phyloP scores from a whole-genome alignment of 176 grass and related monocot species.

The Triticum timopheevii region DNA sequence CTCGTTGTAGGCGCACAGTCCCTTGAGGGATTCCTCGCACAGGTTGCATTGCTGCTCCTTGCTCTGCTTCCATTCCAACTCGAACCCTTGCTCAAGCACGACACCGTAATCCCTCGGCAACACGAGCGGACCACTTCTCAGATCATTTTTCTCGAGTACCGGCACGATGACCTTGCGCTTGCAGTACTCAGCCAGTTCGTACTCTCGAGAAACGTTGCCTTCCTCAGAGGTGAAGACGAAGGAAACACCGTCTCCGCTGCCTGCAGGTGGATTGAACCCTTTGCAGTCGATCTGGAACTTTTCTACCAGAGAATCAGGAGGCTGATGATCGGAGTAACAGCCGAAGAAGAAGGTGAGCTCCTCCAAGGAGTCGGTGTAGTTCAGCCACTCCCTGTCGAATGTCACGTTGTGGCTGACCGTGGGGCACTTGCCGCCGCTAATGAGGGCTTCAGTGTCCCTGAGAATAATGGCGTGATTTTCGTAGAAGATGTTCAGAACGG shows the following conservation, averaged over 20 bases:
- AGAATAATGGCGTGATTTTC: not conserved
- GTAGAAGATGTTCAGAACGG: not conserved
- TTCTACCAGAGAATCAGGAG: fast-evolving
- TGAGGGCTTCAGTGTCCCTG: not conserved
- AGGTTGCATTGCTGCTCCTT: fast-evolving
- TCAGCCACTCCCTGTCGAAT: not conserved
- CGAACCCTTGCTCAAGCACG: constrained; percentile 4
- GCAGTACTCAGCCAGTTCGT: not conserved
- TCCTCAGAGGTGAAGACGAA: not conserved
- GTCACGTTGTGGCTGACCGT: not conserved
- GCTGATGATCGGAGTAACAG: not conserved
- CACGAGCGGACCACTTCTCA: fast-evolving
- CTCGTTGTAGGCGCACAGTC: constrained; percentile 17
- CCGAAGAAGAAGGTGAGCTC: constrained; percentile 30
- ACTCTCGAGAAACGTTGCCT: fast-evolving
- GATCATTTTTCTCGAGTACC: fast-evolving
- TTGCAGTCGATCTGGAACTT: not conserved
- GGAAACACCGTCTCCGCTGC: fast-evolving
- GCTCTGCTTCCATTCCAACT: constrained; percentile 19
- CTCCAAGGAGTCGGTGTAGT: not conserved
- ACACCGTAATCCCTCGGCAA: not conserved
- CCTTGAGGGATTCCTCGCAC: not conserved
- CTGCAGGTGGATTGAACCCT: fast-evolving
- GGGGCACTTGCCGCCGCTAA: not conserved
- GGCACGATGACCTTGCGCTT: fast-evolving